phyloP scores from a whole-genome alignment of 163 green algal genomes.

The Chlorella variabilis region DNA sequence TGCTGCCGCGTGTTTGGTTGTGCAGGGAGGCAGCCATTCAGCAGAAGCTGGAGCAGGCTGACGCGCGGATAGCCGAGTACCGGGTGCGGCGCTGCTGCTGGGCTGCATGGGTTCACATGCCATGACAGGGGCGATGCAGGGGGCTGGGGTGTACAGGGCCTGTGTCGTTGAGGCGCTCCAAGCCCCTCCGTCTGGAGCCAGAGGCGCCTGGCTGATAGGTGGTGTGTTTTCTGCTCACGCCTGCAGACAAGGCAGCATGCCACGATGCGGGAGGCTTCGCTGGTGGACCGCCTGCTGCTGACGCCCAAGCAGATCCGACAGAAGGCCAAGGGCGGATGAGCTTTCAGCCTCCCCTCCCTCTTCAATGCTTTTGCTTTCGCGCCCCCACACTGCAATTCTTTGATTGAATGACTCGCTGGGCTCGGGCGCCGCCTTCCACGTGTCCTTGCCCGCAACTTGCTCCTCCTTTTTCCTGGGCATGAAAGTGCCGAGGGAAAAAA shows the following conservation, averaged over 20 bases:
- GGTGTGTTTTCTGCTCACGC: not conserved
- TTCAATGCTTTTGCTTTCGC: not conserved
- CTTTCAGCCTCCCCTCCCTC: not conserved
- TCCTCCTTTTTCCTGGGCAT: too few species aligned
- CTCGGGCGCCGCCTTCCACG: too few species aligned
- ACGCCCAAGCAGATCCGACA: conserved; percentile 54
- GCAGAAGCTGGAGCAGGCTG: conserved; percentile 55
- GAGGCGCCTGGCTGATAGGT: too few species aligned
- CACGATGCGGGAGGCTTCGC: conserved; percentile 44
- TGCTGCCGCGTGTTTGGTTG: too few species aligned
- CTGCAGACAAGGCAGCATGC: conserved; percentile 37
- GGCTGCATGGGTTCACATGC: not conserved
- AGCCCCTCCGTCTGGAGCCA: too few species aligned
- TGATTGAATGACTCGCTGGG: too few species aligned
- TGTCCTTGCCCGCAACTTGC: too few species aligned
- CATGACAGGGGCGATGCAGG: too few species aligned
- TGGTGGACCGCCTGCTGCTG: conserved; percentile 57
- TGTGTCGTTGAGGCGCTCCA: not conserved
- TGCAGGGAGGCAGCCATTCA: conserved; percentile 39
- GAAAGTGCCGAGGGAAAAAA: too few species aligned
- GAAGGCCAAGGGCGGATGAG: conserved; percentile 50
- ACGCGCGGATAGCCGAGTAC: conserved; percentile 54
- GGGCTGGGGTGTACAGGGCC: too few species aligned
- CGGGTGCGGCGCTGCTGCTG: conserved; percentile 29
- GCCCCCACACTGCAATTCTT: not conserved